Base-by-base conservation (phyloP, 371 early-diverging fungal species). In the Mucor mucedo region DNA sequence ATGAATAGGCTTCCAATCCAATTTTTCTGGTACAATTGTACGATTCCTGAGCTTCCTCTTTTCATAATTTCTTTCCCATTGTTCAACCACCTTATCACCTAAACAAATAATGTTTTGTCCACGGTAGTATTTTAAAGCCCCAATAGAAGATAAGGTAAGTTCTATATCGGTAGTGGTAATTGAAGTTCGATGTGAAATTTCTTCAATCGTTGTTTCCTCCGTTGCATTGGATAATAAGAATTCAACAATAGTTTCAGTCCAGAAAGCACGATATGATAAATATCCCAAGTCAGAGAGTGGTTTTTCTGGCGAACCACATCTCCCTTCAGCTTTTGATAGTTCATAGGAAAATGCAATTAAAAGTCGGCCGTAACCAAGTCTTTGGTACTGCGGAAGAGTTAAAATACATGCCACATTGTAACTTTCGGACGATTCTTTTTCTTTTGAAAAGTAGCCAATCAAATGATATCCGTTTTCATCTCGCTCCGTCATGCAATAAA, bases 321-420 rank as follows among this genome's bases (percentile, higher is more conserved):
- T 90, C 39, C 93, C 93, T 77, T 99, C 99, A 47, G 89, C 91
- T 70, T 95, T 96, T 48, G 97, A 95, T 47, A 99, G 86, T 77
- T 97, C 92, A 72, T 99, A 99, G 21, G 91, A 91, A 69, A 99
- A 99, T 56, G 93, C 91, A 53, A 99, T 99, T 55, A 99, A 76
- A 41, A 98, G 72, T 49, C 95, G 89, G 11, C 99, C 99, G 75
- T 93, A 99, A 29, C 99, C 99, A 79, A 90, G 94, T 39, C 99
- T 87, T 81, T 99, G 99, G 73, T 98, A 91, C 65, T 95, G 95
- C 4, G 99, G 99, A 42, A 99, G 78, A 13, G 99, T 98, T 53
- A 99, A 72, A 62, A 99, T 98, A 84, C 99, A 99, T 1, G 99
- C 98, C 11, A 99, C 84, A 74, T 99, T 99, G 82, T 98, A 99